Conservation (phyloP, 2,329 filamentous ascomycete genomes). For the Capronia epimyces region DNA sequence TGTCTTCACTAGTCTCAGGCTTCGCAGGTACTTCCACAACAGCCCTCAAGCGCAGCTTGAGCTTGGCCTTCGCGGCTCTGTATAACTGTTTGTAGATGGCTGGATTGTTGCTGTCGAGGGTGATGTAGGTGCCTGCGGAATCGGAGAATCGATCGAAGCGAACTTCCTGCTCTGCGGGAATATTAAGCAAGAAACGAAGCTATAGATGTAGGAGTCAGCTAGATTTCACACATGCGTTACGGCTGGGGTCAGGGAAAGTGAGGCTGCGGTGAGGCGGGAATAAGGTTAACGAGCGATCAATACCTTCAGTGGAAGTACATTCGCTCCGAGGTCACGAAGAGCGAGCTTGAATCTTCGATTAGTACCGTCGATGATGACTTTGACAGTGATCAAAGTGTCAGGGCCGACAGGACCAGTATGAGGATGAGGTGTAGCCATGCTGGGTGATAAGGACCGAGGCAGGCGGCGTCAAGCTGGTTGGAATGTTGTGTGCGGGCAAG, state of each 20-base stretch:
- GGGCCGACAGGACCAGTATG: slow-evolving; percentile 49
- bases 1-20: slow-evolving; percentile 12
- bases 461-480: slow-evolving; percentile 29
- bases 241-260: neutral
- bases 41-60: slow-evolving; percentile 86
- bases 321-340: slow-evolving; percentile 72
- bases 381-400: slow-evolving; percentile 76
- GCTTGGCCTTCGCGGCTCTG: slow-evolving; percentile 93
- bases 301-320: slow-evolving; percentile 77
- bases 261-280: neutral
- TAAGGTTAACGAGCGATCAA: slow-evolving; percentile 34
- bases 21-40: slow-evolving; percentile 41
- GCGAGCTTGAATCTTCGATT: slow-evolving; percentile 84
- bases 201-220: slow-evolving; percentile 39
- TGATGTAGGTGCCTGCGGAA: slow-evolving; percentile 74
- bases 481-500: slow-evolving; percentile 9
- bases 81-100: slow-evolving; percentile 95
- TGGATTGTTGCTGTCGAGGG: slow-evolving; percentile 69
- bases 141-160: slow-evolving; percentile 92
- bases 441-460: slow-evolving; percentile 28
- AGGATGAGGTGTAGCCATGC: slow-evolving; percentile 40
- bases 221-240: neutral
- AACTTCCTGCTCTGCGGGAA: slow-evolving; percentile 58
- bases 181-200: slow-evolving; percentile 64
- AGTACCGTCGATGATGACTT: slow-evolving; percentile 69